These are phyloP conservation scores for Pythium periplocum DNA, from an alignment of 352 stramenopile species.

Conservation along the genomic window DNA sequence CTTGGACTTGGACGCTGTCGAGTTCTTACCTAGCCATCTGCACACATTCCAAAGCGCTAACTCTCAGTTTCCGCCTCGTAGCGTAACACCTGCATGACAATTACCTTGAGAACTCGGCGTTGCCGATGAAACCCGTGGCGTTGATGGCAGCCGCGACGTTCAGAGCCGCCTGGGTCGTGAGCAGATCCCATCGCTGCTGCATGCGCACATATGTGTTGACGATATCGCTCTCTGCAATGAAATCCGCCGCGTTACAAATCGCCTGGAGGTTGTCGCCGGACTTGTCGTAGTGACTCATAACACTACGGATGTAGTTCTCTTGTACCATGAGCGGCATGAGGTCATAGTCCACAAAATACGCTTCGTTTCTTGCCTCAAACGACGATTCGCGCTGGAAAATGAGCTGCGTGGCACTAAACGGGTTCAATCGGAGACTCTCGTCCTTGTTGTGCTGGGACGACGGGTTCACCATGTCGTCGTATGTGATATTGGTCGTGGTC, in stretches of 20 bases:
- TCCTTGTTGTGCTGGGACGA: slow-evolving; percentile 87
- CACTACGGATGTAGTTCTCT: slow-evolving; percentile 83
- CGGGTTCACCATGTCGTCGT: slow-evolving; percentile 79
- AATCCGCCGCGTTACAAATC: slow-evolving; percentile 86
- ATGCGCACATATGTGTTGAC: slow-evolving; percentile 71
- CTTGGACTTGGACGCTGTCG: slow-evolving; percentile 92
- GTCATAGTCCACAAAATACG: slow-evolving; percentile 99
- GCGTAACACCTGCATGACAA: slow-evolving; percentile 15
- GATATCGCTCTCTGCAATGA: slow-evolving; percentile 87
- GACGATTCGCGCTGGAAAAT: slow-evolving; percentile 86
- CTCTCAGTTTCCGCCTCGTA: background rate
- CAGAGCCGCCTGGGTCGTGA: slow-evolving; percentile 89
- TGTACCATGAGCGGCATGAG: slow-evolving; percentile 97
- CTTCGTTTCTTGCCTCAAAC: slow-evolving; percentile 90
- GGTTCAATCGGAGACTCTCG: slow-evolving; percentile 90
- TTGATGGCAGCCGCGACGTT: slow-evolving; percentile 86
- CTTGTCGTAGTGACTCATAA: slow-evolving; percentile 67
- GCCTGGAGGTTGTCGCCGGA: slow-evolving; percentile 79
- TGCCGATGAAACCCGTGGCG: slow-evolving; percentile 81
- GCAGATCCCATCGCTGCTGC: slow-evolving; percentile 93
- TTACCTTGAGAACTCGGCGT: slow-evolving; percentile 86
- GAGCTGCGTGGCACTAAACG: slow-evolving; percentile 93
- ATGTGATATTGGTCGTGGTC: slow-evolving; percentile 77
- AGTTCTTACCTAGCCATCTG: slow-evolving; percentile 98
- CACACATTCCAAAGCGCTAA: slow-evolving; percentile 17